A percentile compares a stretch with the other conserved stretches of the same genome.
Conservation (phyloP, 306 rosid genomes). For the Corylus americana region DNA sequence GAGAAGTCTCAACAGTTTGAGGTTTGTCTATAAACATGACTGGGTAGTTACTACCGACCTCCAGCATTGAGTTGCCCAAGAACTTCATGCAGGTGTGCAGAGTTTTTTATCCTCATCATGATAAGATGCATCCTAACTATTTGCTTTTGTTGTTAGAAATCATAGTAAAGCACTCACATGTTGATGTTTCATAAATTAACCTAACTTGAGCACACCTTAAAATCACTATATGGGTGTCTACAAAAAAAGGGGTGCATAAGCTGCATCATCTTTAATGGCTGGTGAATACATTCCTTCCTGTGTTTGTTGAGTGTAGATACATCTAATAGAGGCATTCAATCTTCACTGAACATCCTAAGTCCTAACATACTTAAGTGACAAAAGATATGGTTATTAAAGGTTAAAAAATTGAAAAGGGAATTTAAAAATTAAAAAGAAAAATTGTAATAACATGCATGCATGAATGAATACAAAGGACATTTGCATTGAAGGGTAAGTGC, state of each 20-base stretch:
- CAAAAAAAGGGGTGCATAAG: not conserved
- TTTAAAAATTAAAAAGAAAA: no score
- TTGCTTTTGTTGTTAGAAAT: not conserved
- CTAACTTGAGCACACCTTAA: slow-evolving; percentile 1
- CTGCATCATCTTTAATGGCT: not conserved
- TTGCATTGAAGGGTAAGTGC: not conserved
- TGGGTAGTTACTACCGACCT: slow-evolving; percentile 12
- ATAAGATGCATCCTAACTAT: not conserved
- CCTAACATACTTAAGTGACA: not conserved
- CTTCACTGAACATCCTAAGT: not conserved
- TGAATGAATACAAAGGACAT: not conserved
- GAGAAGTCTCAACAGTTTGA: slow-evolving; percentile 13
- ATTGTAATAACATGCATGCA: no score
- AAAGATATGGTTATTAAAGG: not conserved
- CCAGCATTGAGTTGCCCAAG: not conserved
- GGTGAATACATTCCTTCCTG: not conserved
- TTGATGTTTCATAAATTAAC: not conserved
- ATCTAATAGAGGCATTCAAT: not conserved
- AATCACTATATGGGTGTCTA: not conserved
- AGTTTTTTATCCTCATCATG: slow-evolving; percentile 1
- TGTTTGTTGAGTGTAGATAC: not conserved
- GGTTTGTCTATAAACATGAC: not conserved
- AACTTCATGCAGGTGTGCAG: slow-evolving; percentile 19
- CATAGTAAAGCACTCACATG: not conserved
- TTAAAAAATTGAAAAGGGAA: no score